Base-by-base conservation (phyloP, 257 asterid genomes). In the Oldenlandia corymbosa region DNA sequence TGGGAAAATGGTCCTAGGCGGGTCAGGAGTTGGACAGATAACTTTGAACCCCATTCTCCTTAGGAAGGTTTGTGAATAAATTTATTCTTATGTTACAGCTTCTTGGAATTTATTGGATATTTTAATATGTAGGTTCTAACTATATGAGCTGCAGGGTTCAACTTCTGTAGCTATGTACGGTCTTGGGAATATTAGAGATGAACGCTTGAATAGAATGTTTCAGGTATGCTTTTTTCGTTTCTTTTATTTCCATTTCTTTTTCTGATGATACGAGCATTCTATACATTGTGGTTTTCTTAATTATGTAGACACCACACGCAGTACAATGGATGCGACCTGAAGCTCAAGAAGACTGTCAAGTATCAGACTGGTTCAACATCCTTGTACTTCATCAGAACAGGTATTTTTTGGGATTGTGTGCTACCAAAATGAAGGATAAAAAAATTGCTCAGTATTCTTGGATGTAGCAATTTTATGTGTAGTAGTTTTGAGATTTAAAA, bases 291-390 rank as follows among this genome's bases (percentile, higher is more conserved):
- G 41, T 69, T 69, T 37, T 50, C 62, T 78, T 64, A 67, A 69
- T 57, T 66, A 62, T 68, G 69, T 73, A 92, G 99, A 92, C 99
- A 18, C 99, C 97, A 13, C 99, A 92, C 75, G 97, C 99, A 46
- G 96, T 92, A 74, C 99, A 92, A 60, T 92, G 99, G 99, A 92
- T 89, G 97, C 81, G 99, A 72, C 99, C 99, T 30, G 96, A 88
- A 65, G 83, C 89, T 73, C 92, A 79, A 76, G 95, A 87, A 83
- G 81, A 81, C 56, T 80, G 84, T 72, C 81, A 85, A 80, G 85
- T 85, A 69, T 87, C 97, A 64, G 95, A 92, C 79, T 92, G 99
- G 99, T 92, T 92, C 81, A 92, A 87, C 82, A 89, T 92, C 48
- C 83, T 92, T 48, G 87, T 80, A 72, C 99, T 92, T 71, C 99